Conservation (phyloP, 257 asterid species). For the Rhazya stricta region DNA sequence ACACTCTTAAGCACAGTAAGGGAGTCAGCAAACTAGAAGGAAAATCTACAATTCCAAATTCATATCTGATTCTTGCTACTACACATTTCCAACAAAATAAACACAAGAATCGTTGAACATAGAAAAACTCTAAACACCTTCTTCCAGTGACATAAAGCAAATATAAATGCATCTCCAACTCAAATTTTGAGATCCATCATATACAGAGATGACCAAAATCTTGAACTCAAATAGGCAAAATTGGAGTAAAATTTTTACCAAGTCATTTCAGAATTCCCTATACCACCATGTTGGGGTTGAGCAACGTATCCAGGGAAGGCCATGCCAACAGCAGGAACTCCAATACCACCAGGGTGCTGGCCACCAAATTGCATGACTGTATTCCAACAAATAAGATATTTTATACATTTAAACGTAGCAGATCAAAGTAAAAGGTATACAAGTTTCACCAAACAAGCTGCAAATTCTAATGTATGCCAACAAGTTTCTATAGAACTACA, state of each 20-base stretch:
- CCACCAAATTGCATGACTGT: constrained; percentile 92
- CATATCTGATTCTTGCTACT: background rate
- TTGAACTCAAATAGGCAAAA: constrained; percentile 1
- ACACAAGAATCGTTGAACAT: background rate
- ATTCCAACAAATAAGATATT: constrained; percentile 8
- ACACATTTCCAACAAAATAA: background rate
- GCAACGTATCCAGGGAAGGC: constrained; percentile 97
- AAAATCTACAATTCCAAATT: background rate
- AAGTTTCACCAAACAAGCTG: background rate
- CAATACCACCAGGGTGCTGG: constrained; percentile 89
- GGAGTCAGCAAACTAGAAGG: background rate
- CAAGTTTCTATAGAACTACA: no score
- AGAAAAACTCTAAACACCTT: background rate
- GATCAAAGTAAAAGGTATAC: background rate
- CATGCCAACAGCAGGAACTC: constrained; percentile 99
- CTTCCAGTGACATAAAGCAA: background rate
- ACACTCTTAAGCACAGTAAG: background rate
- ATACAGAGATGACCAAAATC: background rate
- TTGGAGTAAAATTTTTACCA: constrained; percentile 44
- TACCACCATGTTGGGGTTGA: constrained; percentile 63
- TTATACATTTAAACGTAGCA: background rate
- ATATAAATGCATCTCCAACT: background rate
- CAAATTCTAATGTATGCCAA: background rate
- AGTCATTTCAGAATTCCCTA: constrained; percentile 98
- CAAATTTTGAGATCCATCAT: background rate